Evolutionary conservation across 108 stramenopile genomes (phyloP).

Genomic region (Cyclotella kingstonii): DNA sequence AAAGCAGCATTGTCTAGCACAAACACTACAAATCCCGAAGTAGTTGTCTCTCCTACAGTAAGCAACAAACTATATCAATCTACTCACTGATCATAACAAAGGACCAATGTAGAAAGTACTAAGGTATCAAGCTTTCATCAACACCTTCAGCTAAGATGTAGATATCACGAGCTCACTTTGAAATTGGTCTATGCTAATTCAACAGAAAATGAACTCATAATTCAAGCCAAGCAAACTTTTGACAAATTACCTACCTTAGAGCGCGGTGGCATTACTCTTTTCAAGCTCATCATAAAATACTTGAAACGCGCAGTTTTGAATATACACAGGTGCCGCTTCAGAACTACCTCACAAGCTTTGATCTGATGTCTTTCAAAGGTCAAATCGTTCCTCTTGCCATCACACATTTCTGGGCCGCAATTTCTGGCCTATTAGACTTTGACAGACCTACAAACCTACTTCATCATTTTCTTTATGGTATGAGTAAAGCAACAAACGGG

Average conservation of each 20-base stretch:
- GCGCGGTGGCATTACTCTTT: not conserved
- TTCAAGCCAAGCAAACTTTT: not conserved
- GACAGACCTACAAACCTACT: not conserved
- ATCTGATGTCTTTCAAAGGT: not conserved
- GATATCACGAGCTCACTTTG: not conserved
- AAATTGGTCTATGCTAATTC: not conserved
- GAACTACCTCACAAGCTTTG: not conserved
- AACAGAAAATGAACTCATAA: not conserved
- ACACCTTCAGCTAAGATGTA: not conserved
- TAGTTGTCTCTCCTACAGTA: no score
- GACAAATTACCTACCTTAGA: not conserved
- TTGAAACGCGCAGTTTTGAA: not conserved
- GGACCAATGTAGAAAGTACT: not conserved
- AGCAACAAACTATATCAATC: not conserved
- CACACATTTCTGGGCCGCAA: not conserved
- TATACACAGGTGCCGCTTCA: not conserved
- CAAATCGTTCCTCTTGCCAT: not conserved
- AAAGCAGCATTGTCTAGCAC: no score
- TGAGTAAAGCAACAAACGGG: not conserved
- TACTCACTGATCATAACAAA: not conserved
- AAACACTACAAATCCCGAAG: no score
- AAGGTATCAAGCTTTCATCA: not conserved
- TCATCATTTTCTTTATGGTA: not conserved
- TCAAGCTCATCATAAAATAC: not conserved
- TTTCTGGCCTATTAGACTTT: not conserved